Percentiles rank a stretch among this genome's conserved stretches.
phyloP scores from a whole-genome alignment of 306 rosid species.

The Malus fusca region DNA sequence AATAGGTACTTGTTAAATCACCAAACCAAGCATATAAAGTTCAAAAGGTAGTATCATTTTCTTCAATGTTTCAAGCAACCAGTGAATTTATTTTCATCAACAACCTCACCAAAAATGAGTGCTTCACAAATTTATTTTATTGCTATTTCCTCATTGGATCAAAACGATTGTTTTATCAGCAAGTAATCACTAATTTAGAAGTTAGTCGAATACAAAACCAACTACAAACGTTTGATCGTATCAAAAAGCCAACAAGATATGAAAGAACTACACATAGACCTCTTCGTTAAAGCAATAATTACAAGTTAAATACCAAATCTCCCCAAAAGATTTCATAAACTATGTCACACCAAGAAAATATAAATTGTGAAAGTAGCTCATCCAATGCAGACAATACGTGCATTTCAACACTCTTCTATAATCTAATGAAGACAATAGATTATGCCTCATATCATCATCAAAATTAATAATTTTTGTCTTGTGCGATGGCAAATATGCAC shows the following conservation, averaged over 20 bases:
- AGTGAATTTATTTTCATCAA: neutral
- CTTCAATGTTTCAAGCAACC: neutral
- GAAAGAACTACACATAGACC: too few relatives aligned
- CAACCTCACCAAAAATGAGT: neutral
- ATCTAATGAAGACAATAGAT: too few relatives aligned
- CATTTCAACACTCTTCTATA: neutral
- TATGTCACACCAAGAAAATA: neutral
- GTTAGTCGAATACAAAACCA: neutral
- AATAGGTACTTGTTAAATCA: neutral
- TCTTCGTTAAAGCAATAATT: too few relatives aligned
- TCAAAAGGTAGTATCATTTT: neutral
- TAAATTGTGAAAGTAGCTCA: neutral
- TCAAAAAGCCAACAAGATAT: neutral
- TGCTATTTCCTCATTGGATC: neutral
- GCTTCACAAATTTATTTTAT: too few relatives aligned
- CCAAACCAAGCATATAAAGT: neutral
- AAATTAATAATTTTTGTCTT: too few relatives aligned
- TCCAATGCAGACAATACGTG: neutral
- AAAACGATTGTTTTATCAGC: too few relatives aligned
- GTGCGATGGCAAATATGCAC: too few relatives aligned
- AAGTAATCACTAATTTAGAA: neutral
- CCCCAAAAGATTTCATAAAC: neutral
- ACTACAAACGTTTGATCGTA: neutral
- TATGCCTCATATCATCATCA: too few relatives aligned
- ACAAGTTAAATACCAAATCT: too few relatives aligned